phyloP scores from a whole-genome alignment of 345 rosid species.

The Xanthoceras sorbifolium region DNA sequence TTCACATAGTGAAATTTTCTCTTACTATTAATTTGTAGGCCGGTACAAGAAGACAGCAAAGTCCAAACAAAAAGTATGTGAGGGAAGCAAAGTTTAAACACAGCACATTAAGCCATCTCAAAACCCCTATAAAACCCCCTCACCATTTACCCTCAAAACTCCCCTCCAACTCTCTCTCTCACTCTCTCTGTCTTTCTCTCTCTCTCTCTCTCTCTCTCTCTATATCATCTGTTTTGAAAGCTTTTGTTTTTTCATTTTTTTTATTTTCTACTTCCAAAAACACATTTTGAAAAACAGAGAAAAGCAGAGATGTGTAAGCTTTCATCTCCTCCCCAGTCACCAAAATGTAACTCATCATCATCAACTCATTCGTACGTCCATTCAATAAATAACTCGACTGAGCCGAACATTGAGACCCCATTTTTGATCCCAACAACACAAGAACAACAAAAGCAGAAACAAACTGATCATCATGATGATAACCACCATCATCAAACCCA shows the following conservation, averaged over 20 bases:
- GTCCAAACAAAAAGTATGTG: neutral
- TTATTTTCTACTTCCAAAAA: neutral
- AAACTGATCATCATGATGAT: neutral
- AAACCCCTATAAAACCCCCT: slow-evolving; percentile 22
- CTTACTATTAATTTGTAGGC: neutral
- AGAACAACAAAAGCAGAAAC: slow-evolving; percentile 11
- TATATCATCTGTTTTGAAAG: neutral
- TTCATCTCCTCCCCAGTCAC: neutral
- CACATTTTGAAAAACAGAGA: neutral
- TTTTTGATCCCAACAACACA: slow-evolving; percentile 15
- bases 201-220: neutral
- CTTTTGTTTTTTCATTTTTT: no score
- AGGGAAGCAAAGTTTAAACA: neutral
- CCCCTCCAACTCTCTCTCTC: neutral
- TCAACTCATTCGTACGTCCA: neutral
- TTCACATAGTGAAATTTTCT: neutral
- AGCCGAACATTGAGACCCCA: slow-evolving; percentile 13
- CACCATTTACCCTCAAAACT: neutral
- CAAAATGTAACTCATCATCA: no score
- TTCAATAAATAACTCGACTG: slow-evolving; percentile 5
- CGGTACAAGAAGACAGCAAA: neutral
- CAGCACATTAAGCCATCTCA: neutral
- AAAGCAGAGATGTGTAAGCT: slow-evolving; percentile 9
- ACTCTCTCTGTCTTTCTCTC: slow-evolving; percentile 1
- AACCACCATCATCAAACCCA: neutral